Percentiles rank a stretch among this genome's conserved stretches.
Conservation (phyloP, 2,329 filamentous ascomycete species). For the Graphiopsis chlorocephala region DNA sequence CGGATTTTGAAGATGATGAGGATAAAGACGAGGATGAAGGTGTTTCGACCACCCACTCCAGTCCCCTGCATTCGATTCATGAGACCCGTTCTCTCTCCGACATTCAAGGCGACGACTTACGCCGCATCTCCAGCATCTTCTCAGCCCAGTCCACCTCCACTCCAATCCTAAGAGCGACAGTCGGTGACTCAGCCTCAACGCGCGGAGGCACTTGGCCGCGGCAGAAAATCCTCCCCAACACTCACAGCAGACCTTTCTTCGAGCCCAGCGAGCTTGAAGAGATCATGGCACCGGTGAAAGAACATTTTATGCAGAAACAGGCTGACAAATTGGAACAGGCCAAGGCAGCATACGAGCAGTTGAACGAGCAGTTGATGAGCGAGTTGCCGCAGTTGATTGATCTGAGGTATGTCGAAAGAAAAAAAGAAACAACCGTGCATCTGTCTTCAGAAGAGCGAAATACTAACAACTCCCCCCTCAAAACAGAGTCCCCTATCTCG, state of each 20-base stretch:
- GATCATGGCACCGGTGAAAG: conserved; percentile 31
- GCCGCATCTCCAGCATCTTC: conserved; percentile 6
- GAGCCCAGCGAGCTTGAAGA: conserved; percentile 34
- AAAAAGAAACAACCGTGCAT: not conserved
- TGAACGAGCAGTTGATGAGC: conserved; percentile 92
- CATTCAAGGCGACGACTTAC: not conserved
- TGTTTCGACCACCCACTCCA: not conserved
- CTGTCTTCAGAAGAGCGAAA: not conserved
- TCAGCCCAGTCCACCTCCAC: not conserved
- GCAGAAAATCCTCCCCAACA: not conserved
- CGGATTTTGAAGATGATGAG: not conserved
- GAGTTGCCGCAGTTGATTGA: conserved; percentile 96
- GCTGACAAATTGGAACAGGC: conserved; percentile 48
- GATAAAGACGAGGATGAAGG: not conserved
- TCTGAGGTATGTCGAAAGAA: conserved; percentile 53
- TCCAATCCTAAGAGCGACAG: not conserved
- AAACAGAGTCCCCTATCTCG: conserved; percentile 77
- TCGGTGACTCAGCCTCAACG: conserved; percentile 16
- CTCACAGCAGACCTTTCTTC: conserved; percentile 27
- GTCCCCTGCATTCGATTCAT: not conserved
- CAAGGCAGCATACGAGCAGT: conserved; percentile 86
- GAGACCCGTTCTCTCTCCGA: not conserved
- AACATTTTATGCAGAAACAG: conserved; percentile 29
- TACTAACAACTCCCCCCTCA: not conserved
- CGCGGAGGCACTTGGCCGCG: conserved; percentile 16